Base-by-base conservation (phyloP, 495 filamentous ascomycete species). In the Amphirosellinia nigrospora region DNA sequence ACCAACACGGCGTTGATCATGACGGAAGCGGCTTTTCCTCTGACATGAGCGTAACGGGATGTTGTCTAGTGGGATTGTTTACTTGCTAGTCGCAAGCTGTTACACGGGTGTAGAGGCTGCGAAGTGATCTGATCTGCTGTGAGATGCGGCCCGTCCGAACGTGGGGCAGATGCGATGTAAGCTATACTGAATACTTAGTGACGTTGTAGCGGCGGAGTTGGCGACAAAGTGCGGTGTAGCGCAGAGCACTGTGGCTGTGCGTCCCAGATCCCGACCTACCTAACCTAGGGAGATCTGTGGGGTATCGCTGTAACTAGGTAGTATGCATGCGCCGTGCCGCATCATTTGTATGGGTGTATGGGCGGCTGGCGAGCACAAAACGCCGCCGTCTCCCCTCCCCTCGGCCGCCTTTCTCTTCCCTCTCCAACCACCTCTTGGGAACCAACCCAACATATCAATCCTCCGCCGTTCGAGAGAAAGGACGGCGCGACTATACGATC, bases 1-100 rank as follows among this genome's bases (percentile, higher is more conserved):
- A 99, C 94, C 48, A 99, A 87, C 61, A 99, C 93, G 41, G 96
- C 96, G 87, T 98, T 99, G 82, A 99, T 98, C 96, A 99, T 99
- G 68, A 70, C 79, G 75, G 74, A n/a, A 56, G 43, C 4, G 23
- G 43, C 26, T 41, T 48, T 55, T 30, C 16, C 19, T 56, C 61
- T 13, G 55, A 58, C 55, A 58, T 58, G 30, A 36, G 36, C 68
- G 46, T 65, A 10, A 61, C 61, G 48, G 36, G 36, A 8, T 36
- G 34, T 66, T 34, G 19, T 11, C 3, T 59, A 45, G 38, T 63
- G 39, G 45, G 45, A 63, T n/a, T 52, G 58, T 23, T 50, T 7
- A 7, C 28, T 2, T 53, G 50, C 50, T 26, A 6, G 55, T 50
- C 66, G 66, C 66, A 60, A 39, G 43, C 21, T 46, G 11, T 8